Evolutionary conservation across 78 protist genomes (phyloP).

Genomic region (Emiliania huxleyi): DNA sequence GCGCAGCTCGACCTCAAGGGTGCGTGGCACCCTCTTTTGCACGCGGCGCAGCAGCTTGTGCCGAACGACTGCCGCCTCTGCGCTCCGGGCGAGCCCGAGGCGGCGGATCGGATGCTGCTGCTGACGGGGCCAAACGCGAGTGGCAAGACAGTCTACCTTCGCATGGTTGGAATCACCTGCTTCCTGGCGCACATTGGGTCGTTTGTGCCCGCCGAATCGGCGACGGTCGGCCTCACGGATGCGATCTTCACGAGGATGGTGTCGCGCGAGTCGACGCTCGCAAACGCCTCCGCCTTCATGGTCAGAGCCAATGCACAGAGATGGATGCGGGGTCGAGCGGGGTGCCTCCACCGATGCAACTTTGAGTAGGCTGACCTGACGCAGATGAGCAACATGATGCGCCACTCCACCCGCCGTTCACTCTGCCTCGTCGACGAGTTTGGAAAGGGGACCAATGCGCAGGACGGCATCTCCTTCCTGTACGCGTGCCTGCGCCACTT

Average conservation of each 20-base stretch:
- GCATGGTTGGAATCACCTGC: constrained; percentile 39
- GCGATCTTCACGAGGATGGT: constrained; percentile 37
- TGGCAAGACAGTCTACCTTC: constrained; percentile 57
- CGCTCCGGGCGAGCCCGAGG: neutral
- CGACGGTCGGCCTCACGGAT: constrained; percentile 55
- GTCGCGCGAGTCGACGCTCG: neutral
- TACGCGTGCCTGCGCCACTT: constrained; percentile 1
- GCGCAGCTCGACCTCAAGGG: neutral
- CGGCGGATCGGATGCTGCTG: neutral
- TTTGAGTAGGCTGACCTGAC: too few species aligned
- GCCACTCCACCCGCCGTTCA: neutral
- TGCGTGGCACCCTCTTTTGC: constrained; percentile 51
- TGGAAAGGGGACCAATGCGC: constrained; percentile 66
- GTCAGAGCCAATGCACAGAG: too few species aligned
- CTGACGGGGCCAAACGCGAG: constrained; percentile 55
- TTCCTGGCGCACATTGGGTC: constrained; percentile 67
- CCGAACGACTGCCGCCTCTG: constrained; percentile 46
- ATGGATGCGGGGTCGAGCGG: too few species aligned
- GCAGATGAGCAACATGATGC: constrained; percentile 43
- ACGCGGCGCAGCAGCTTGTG: constrained; percentile 11
- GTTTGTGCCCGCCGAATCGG: constrained; percentile 65
- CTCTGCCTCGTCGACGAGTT: constrained; percentile 68
- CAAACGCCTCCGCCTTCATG: constrained; percentile 42
- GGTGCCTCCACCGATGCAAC: too few species aligned
- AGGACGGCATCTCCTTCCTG: constrained; percentile 27